Conservation (phyloP, 768 basidiomycete species). For the Xerocomus spinulosus region DNA sequence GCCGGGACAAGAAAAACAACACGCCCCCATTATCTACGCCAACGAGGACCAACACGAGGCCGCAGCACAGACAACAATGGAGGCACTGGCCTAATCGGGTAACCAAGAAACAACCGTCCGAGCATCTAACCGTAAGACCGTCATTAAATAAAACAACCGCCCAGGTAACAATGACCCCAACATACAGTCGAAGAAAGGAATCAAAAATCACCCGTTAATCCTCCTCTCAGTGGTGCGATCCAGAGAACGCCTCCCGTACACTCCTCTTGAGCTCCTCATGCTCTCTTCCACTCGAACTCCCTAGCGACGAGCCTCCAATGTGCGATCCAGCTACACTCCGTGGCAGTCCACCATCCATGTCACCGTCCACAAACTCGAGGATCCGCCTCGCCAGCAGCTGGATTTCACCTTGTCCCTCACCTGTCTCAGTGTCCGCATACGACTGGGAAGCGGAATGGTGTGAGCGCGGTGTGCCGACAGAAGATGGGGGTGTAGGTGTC, state of each 20-base stretch:
- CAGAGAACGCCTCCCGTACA: conserved; percentile 75
- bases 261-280: conserved; percentile 79
- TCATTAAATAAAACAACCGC: conserved; percentile 14
- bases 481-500: conserved; percentile 65
- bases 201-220: background rate
- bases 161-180: background rate
- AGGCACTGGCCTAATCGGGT: too few relatives aligned
- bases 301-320: conserved; percentile 64
- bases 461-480: conserved; percentile 68
- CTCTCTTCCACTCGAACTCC: conserved; percentile 54
- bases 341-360: conserved; percentile 53
- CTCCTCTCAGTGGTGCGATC: conserved; percentile 41
- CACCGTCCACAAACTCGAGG: conserved; percentile 80
- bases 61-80: background rate
- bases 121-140: background rate
- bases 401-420: conserved; percentile 90
- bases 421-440: conserved; percentile 78
- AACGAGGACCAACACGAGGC: conserved; percentile 1
- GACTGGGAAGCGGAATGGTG: conserved; percentile 66
- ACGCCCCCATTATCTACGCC: background rate
- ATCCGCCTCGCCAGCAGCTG: conserved; percentile 80
- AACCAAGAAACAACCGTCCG: background rate
- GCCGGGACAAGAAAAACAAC: background rate
- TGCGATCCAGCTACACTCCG: conserved; percentile 64
- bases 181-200: background rate